Conservation (phyloP, 2,329 filamentous ascomycete species). For the Cyanodermella asteris region DNA sequence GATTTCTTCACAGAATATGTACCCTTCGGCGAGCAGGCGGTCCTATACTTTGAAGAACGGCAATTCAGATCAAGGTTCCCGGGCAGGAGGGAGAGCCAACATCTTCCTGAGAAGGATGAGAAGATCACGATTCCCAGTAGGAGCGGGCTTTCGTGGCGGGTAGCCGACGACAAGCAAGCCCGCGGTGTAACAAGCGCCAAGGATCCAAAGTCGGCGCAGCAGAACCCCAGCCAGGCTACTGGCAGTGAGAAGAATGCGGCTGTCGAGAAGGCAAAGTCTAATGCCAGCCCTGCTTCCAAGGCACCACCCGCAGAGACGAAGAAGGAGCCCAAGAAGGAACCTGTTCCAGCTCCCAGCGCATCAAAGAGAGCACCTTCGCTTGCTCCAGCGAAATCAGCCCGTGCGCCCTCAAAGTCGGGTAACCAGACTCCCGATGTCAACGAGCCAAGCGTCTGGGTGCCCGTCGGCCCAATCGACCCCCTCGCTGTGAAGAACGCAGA, state of each 20-base stretch:
- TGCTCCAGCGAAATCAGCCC: conserved; percentile 11
- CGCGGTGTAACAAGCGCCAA: conserved; percentile 36
- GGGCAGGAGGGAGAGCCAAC: conserved; percentile 25
- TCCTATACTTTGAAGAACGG: conserved; percentile 85
- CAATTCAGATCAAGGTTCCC: conserved; percentile 80
- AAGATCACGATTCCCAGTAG: conserved; percentile 66
- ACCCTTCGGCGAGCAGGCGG: conserved; percentile 81
- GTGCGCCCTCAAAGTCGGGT: conserved; percentile 19
- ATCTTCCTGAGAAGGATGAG: conserved; percentile 28
- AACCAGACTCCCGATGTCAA: conserved; percentile 29
- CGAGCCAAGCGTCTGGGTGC: conserved; percentile 41
- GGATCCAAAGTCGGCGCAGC: conserved; percentile 6
- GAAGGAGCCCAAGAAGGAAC: conserved; percentile 10
- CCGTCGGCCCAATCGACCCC: conserved; percentile 50
- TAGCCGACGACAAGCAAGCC: conserved; percentile 37
- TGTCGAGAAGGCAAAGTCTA: conserved; percentile 15
- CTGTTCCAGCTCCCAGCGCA: conserved; percentile 11
- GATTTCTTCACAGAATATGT: conserved; percentile 98
- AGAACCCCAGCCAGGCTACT: conserved; percentile 7
- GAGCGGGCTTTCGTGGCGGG: conserved; percentile 65
- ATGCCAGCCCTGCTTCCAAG: conserved; percentile 5
- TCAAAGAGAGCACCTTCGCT: conserved; percentile 4
- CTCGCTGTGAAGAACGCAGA: conserved; percentile 52
- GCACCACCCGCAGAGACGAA: neutral
- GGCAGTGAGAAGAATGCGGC: conserved; percentile 12